Evolutionary conservation across 768 basidiomycete genomes (phyloP).

Genomic region (Suillus spraguei): DNA sequence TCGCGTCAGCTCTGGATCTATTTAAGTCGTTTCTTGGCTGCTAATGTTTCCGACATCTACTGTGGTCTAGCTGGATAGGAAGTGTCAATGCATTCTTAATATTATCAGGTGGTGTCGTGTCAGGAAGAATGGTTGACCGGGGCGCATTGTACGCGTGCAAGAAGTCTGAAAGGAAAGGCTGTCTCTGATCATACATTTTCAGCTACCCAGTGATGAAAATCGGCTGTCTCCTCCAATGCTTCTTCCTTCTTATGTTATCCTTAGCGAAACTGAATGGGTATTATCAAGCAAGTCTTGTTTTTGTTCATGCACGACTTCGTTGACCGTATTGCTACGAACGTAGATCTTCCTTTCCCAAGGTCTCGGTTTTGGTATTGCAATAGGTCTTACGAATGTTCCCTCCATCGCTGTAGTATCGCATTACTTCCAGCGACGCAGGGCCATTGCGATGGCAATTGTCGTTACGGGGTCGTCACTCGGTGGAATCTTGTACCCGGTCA

Average conservation of each 20-base stretch:
- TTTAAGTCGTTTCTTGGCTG: background rate
- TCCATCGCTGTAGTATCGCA: slow-evolving; percentile 45
- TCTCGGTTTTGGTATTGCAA: slow-evolving; percentile 28
- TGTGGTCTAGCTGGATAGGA: slow-evolving; percentile 44
- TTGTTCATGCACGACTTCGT: background rate
- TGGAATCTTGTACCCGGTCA: slow-evolving; percentile 24
- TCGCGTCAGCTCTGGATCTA: slow-evolving; percentile 32
- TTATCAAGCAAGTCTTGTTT: slow-evolving; percentile 33
- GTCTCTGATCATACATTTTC: background rate
- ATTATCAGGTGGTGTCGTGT: slow-evolving; percentile 45
- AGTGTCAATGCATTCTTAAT: slow-evolving; percentile 49
- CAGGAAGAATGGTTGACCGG: slow-evolving; percentile 52
- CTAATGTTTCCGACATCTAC: slow-evolving; percentile 3
- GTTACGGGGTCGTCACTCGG: slow-evolving; percentile 40
- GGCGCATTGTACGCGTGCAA: slow-evolving; percentile 47
- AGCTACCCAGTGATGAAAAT: slow-evolving; percentile 47
- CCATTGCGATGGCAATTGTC: slow-evolving; percentile 46
- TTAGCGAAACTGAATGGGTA: slow-evolving; percentile 39
- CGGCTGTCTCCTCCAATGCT: slow-evolving; percentile 45
- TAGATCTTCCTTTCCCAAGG: slow-evolving; percentile 50
- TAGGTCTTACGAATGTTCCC: slow-evolving; percentile 49
- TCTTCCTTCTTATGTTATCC: slow-evolving; percentile 49
- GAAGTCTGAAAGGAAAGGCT: background rate
- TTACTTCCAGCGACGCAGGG: slow-evolving; percentile 43
- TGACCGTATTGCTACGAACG: slow-evolving; percentile 32